phyloP scores from a whole-genome alignment of 2,329 filamentous ascomycete genomes.

The Reticulascus tulasneorum region DNA sequence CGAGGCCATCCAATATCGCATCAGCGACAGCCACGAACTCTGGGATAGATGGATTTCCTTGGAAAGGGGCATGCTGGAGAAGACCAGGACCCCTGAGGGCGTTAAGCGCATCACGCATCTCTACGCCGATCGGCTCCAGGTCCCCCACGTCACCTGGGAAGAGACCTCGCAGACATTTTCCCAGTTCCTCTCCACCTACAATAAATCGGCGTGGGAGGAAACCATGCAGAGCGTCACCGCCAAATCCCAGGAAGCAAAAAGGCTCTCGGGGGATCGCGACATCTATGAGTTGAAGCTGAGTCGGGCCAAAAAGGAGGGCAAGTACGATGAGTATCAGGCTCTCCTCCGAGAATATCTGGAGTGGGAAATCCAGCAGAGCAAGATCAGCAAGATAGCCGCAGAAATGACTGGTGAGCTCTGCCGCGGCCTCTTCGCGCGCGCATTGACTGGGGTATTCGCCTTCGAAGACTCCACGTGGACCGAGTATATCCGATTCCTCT shows the following conservation, averaged over 20 bases:
- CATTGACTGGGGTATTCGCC: slow-evolving; percentile 65
- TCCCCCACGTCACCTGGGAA: slow-evolving; percentile 73
- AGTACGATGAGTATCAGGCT: slow-evolving; percentile 50
- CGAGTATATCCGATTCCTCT: slow-evolving; percentile 74
- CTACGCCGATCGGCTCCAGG: slow-evolving; percentile 65
- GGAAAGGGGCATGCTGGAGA: slow-evolving; percentile 63
- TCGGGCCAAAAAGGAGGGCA: slow-evolving; percentile 51
- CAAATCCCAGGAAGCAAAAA: slow-evolving; percentile 60
- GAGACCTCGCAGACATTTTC: slow-evolving; percentile 73
- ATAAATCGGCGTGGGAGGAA: slow-evolving; percentile 66
- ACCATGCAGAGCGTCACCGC: slow-evolving; percentile 67
- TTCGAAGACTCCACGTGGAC: slow-evolving; percentile 75
- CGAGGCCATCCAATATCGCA: slow-evolving; percentile 66
- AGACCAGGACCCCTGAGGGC: slow-evolving; percentile 49
- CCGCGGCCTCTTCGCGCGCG: slow-evolving; percentile 72
- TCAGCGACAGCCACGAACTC: slow-evolving; percentile 72
- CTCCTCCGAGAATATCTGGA: slow-evolving; percentile 68
- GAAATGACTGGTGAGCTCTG: slow-evolving; percentile 47
- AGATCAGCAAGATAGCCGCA: slow-evolving; percentile 46
- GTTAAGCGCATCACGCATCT: slow-evolving; percentile 64
- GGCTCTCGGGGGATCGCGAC: slow-evolving; percentile 61
- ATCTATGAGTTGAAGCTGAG: slow-evolving; percentile 63
- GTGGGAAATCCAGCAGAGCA: slow-evolving; percentile 70
- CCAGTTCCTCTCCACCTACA: slow-evolving; percentile 68
- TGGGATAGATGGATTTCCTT: slow-evolving; percentile 78